Evolutionary conservation across 768 basidiomycete genomes (phyloP), one percentile per base, ranked within the genome.

Genomic region (Rubroboletus pulcherrimus): DNA sequence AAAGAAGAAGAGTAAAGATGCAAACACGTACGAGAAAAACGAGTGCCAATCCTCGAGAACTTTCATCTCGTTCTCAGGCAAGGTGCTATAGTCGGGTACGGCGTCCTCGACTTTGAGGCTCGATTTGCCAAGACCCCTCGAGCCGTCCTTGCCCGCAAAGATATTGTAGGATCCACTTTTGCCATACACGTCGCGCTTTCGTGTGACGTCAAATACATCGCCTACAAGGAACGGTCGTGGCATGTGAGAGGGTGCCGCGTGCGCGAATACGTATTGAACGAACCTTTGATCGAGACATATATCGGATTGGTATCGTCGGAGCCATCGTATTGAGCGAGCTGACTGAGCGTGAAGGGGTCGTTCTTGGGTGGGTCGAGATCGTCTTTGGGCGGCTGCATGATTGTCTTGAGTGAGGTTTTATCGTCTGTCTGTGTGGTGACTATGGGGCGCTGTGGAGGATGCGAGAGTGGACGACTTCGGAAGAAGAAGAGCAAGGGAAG

Each of bases 61-160:
- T 71, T 90, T 89, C 70, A 67, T 72, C 63, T 95, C 90, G 57
- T 81, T 81, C 57, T 84, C 85, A 41, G 81, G 77, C 50, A 99
- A 78, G 0, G 63, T 71, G 63, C 87, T 91, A 67, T 91, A 97
- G 67, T 99, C 94, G 12, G 93, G 74, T 2, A 93, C 78, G 10
- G 95, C 96, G 66, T 98, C 86, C 71, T 93, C 88, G 5, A 77
- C 73, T 51, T 91, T 90, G 62, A 97, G 74, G 63, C 91, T 94
- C 49, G 91, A 93, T 84, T 86, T 86, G 41, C 93, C 96, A 7
- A 99, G 77, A 0, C 89, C 96, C 59, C 79, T 84, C 8, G 92
- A 95, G 0, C 86, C 96, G 66, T 99, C 96, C 74, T 91, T 96
- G 43, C 94, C 96, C 33, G 94, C 92, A 69, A 98, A 98, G 21